phyloP scores from a whole-genome alignment of 139 green algal species.

The Chlamydomonas incerta region DNA sequence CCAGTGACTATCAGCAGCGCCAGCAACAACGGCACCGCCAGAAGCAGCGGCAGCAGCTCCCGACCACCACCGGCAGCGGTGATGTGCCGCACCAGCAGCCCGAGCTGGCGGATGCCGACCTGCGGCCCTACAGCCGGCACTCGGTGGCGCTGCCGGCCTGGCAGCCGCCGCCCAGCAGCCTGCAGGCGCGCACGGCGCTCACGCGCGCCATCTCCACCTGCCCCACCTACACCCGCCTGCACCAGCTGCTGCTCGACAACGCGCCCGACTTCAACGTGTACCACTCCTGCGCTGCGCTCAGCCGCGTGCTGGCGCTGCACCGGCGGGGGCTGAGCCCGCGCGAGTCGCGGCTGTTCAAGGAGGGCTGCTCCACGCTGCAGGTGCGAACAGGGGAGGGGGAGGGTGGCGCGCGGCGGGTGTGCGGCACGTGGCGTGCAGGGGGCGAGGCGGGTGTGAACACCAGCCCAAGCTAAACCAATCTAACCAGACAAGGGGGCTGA shows the following conservation, averaged over 20 bases:
- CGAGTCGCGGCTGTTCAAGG: conserved; percentile 35
- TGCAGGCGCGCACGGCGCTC: neutral
- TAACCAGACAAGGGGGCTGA: too few relatives aligned
- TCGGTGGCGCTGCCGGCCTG: neutral
- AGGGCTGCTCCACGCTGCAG: conserved; percentile 27
- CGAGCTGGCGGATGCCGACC: too few relatives aligned
- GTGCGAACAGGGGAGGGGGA: too few relatives aligned
- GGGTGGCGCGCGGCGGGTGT: too few relatives aligned
- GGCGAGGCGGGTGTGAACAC: too few relatives aligned
- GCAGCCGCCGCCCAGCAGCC: conserved; percentile 25
- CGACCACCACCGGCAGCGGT: too few relatives aligned
- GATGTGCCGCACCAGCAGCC: too few relatives aligned
- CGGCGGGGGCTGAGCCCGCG: neutral
- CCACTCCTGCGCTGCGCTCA: conserved; percentile 15
- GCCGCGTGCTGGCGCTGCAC: conserved; percentile 15
- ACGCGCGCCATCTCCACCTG: neutral
- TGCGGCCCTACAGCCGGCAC: neutral
- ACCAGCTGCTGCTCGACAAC: conserved; percentile 6
- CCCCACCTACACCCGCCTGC: conserved; percentile 26
- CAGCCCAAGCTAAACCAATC: too few relatives aligned
- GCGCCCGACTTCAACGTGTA: conserved; percentile 13
- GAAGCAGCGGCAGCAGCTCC: too few relatives aligned
- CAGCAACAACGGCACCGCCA: too few relatives aligned
- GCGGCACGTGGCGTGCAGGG: too few relatives aligned
- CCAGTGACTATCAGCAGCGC: neutral